Conservation (phyloP, 2,329 filamentous ascomycete species). For the Diatrype stigma region DNA sequence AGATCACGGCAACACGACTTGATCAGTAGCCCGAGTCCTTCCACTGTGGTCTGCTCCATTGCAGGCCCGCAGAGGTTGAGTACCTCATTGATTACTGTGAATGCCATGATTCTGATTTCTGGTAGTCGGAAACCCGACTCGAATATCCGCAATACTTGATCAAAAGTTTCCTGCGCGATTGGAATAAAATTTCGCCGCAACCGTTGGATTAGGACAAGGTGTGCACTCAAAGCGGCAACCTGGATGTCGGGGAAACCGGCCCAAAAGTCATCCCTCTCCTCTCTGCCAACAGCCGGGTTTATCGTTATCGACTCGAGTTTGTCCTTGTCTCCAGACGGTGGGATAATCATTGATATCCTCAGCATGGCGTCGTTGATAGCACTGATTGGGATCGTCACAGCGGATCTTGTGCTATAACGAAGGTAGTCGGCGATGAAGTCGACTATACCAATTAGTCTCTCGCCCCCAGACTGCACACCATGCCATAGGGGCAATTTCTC, state of each 20-base stretch:
- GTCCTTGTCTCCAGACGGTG: conserved; percentile 41
- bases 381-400: conserved; percentile 65
- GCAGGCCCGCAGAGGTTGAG: conserved; percentile 61
- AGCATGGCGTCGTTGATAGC: conserved; percentile 64
- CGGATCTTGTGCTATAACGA: conserved; percentile 56
- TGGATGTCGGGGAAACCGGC: conserved; percentile 70
- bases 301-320: conserved; percentile 52
- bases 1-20: conserved; percentile 72
- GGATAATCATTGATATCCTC: conserved; percentile 64
- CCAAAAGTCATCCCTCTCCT: conserved; percentile 80
- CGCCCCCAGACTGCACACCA: conserved; percentile 68
- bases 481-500: conserved; percentile 65
- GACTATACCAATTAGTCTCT: conserved; percentile 65
- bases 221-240: conserved; percentile 60
- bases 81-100: conserved; percentile 53
- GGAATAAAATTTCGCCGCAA: conserved; percentile 56
- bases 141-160: conserved; percentile 71
- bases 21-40: conserved; percentile 58
- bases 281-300: conserved; percentile 69
- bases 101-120: conserved; percentile 56
- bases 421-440: conserved; percentile 62
- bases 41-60: conserved; percentile 61
- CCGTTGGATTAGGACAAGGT: conserved; percentile 53
- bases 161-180: conserved; percentile 60
- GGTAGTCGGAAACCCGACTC: conserved; percentile 49